These are phyloP conservation scores for Protea cynaroides DNA, from an alignment of 164 flowering plant genomes.

Conservation along the genomic window DNA sequence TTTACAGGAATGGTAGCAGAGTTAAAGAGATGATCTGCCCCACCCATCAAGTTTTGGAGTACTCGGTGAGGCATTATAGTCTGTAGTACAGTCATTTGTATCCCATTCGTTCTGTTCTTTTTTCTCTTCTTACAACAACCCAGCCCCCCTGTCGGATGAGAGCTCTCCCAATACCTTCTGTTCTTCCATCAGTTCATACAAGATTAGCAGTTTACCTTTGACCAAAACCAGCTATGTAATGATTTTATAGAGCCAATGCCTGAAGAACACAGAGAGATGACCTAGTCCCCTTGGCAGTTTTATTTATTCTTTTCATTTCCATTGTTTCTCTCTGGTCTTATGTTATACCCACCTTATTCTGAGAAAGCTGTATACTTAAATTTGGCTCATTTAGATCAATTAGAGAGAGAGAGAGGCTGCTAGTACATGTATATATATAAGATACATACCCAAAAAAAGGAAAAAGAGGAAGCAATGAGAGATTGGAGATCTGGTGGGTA, in stretches of 20 bases:
- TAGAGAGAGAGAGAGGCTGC: conserved; percentile 24
- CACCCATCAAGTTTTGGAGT: conserved; percentile 60
- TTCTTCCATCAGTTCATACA: conserved; percentile 19
- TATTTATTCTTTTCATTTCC: conserved; percentile 56
- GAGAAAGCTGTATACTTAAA: conserved; percentile 30
- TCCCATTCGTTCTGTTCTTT: background rate
- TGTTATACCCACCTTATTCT: conserved; percentile 13
- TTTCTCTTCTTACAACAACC: conserved; percentile 5
- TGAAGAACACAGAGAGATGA: conserved; percentile 35
- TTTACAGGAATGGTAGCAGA: conserved; percentile 69
- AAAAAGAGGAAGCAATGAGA: conserved; percentile 32
- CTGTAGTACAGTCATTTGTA: conserved; percentile 24
- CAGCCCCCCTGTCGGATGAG: conserved; percentile 8
- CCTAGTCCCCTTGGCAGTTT: conserved; percentile 33
- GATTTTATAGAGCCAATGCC: conserved; percentile 33
- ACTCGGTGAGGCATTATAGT: conserved; percentile 79
- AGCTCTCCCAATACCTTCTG: conserved; percentile 13
- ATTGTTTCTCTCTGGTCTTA: conserved; percentile 36
- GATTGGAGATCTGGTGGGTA: conserved; percentile 27
- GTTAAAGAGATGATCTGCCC: conserved; percentile 85
- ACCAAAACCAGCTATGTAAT: conserved; percentile 37
- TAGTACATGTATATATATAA: conserved; percentile 46
- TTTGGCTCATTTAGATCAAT: background rate
- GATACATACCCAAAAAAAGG: conserved; percentile 25
- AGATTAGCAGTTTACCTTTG: conserved; percentile 25